These are phyloP conservation scores for Aspergillus clavatus DNA, from an alignment of 2,329 filamentous ascomycete species.

Conservation along the genomic window DNA sequence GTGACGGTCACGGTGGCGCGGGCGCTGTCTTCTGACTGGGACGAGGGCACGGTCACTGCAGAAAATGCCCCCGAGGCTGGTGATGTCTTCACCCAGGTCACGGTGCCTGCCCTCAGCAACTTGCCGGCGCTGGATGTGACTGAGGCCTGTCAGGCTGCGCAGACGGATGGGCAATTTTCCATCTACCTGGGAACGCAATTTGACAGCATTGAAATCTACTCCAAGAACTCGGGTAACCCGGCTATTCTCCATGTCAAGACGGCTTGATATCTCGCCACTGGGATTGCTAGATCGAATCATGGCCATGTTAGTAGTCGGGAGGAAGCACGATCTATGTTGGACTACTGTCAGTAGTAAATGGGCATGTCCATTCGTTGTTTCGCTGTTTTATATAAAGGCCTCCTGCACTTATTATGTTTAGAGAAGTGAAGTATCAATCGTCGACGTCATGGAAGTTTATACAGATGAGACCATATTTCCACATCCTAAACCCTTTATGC, in stretches of 20 bases:
- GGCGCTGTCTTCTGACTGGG: conserved; percentile 9
- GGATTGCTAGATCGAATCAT: not conserved
- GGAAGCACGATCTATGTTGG: no score
- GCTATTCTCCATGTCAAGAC: conserved; percentile 9
- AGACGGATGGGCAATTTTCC: conserved; percentile 7
- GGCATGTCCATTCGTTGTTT: no score
- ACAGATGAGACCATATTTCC: not conserved
- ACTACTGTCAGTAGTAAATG: no score
- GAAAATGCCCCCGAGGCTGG: conserved; percentile 6
- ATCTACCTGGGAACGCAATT: conserved; percentile 9
- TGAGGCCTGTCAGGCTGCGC: conserved; percentile 3
- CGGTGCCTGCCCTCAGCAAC: conserved; percentile 5
- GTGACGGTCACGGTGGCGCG: conserved; percentile 9
- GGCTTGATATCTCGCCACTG: no score
- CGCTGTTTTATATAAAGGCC: no score
- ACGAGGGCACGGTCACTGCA: conserved; percentile 9
- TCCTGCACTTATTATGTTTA: no score
- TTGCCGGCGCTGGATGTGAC: conserved; percentile 8
- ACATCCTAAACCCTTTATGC: no score
- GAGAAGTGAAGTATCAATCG: no score
- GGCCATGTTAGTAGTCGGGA: no score
- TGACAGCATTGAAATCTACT: conserved; percentile 12
- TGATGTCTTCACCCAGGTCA: not conserved
- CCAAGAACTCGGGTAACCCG: conserved; percentile 9
- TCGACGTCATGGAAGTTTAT: not conserved